These are phyloP conservation scores for Hirschioporus abietinus DNA, from an alignment of 768 basidiomycete genomes.

Conservation along the genomic window DNA sequence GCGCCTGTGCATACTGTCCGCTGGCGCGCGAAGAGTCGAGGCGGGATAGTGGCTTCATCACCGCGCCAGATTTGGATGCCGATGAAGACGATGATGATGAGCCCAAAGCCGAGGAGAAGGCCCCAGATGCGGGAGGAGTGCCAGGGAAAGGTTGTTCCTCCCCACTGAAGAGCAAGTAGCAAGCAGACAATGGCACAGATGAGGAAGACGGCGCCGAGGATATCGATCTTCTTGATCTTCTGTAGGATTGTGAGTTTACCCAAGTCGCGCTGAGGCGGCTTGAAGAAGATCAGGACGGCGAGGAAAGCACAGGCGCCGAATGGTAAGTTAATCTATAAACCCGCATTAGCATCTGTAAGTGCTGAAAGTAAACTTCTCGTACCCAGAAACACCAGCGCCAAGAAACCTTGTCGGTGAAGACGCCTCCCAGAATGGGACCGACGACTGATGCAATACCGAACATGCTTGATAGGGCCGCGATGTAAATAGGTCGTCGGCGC, in stretches of 20 bases:
- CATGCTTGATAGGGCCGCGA: slow-evolving; percentile 13
- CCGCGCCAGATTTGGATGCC: slow-evolving; percentile 2
- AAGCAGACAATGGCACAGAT: slow-evolving; percentile 1
- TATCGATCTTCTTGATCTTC: slow-evolving; percentile 4
- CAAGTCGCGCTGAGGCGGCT: slow-evolving; percentile 16
- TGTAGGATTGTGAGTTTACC: neutral
- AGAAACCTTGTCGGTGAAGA: slow-evolving; percentile 29
- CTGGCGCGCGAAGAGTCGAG: neutral
- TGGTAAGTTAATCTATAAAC: slow-evolving; percentile 27
- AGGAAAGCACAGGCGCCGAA: slow-evolving; percentile 23
- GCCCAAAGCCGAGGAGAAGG: neutral
- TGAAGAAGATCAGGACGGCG: slow-evolving; percentile 26
- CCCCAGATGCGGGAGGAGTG: neutral
- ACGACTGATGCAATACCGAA: slow-evolving; percentile 30
- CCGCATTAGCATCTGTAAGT: neutral
- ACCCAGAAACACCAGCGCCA: slow-evolving; percentile 40
- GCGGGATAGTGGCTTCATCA: slow-evolving; percentile 1
- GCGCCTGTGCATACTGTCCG: slow-evolving; percentile 2
- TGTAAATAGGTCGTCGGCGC: slow-evolving; percentile 10
- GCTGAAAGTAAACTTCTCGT: neutral
- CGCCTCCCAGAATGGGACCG: slow-evolving; percentile 32
- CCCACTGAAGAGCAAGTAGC: slow-evolving; percentile 1
- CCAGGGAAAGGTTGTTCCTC: neutral
- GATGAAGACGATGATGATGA: slow-evolving; percentile 4
- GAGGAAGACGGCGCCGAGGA: slow-evolving; percentile 2